Evolutionary conservation across 345 rosid genomes (phyloP), one percentile per base, ranked within the genome.

Genomic region (Eucalyptus melliodora): DNA sequence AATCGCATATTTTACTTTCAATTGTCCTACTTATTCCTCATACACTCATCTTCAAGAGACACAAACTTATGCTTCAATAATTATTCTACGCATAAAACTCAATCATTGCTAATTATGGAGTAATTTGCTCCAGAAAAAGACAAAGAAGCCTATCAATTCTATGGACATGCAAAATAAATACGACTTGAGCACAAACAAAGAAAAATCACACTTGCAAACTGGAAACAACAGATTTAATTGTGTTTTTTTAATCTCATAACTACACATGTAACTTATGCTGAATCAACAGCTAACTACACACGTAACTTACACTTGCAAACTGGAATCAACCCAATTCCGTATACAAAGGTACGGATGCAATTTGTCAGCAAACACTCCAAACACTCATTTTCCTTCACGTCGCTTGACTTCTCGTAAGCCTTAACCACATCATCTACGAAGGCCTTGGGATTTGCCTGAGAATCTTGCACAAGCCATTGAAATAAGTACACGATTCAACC

Each of bases 391-490:
- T 96, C 95, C 94, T 93, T 92, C 90, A 95, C 97, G 37, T 96
- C 96, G 13, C 97, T 96, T 92, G 93, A 90, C 92, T 95, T 96
- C 94, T 95, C 96, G 89, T 93, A 97, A 6, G 95, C 98, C 89
- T 97, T 95, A 90, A 97, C 98, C 89, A 97, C 98, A 92, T 97
- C 99, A 91, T 97, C 99, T 91, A 97, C 99, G 24, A 89, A 97
- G 8, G 99, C 96, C 88, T 96, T 97, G 50, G 92, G 96, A 60
- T 90, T 97, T 89, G 93, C 95, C 90, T 95, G 94, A 95, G 93
- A 91, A 97, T 96, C 95, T 94, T 97, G 92, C 98, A 97, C 95
- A 96, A 89, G 77, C 98, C 99, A 50, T 93, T 97, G 49, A 92
- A 97, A 89, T 96, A 97, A 37, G 96, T 95, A 91, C 95, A 94